phyloP scores from a whole-genome alignment of 2,329 filamentous ascomycete species.

The Cladosporium sp. region DNA sequence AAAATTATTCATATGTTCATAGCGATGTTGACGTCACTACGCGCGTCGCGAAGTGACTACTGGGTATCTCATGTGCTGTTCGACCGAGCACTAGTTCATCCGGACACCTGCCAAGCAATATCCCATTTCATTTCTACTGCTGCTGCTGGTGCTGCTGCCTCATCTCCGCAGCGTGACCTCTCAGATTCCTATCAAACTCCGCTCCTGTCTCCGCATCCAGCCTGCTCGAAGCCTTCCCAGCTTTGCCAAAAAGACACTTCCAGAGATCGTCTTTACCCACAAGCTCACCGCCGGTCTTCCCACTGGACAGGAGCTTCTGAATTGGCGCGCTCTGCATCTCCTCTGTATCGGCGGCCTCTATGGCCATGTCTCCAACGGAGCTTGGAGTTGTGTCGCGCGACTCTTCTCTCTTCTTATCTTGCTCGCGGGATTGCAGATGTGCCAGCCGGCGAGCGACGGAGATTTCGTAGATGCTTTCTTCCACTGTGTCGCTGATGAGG shows the following conservation, averaged over 20 bases:
- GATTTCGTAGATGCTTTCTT: conserved; percentile 85
- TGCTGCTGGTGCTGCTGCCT: conserved; percentile 23
- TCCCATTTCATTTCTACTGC: background rate
- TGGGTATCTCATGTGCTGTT: background rate
- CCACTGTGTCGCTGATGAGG: conserved; percentile 82
- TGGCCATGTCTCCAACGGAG: conserved; percentile 46
- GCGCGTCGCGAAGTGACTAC: background rate
- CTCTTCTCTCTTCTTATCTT: conserved; percentile 12
- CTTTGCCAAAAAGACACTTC: conserved; percentile 76
- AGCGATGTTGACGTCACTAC: too few relatives aligned
- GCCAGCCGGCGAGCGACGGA: conserved; percentile 74
- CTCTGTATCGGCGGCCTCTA: conserved; percentile 80
- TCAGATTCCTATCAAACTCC: conserved; percentile 49
- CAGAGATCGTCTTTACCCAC: conserved; percentile 77
- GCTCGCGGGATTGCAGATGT: conserved; percentile 56
- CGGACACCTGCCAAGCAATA: background rate
- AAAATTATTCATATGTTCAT: too few relatives aligned
- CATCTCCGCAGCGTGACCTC: conserved; percentile 53
- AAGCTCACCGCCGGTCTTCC: conserved; percentile 69
- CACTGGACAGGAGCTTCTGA: conserved; percentile 65
- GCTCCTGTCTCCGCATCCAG: conserved; percentile 22
- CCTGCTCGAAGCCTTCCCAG: background rate
- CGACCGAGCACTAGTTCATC: background rate
- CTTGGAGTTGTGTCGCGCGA: conserved; percentile 5
- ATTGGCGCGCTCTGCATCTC: conserved; percentile 73